Base-by-base conservation (phyloP, 2,329 filamentous ascomycete genomes). In the Tolypocladium paradoxum region DNA sequence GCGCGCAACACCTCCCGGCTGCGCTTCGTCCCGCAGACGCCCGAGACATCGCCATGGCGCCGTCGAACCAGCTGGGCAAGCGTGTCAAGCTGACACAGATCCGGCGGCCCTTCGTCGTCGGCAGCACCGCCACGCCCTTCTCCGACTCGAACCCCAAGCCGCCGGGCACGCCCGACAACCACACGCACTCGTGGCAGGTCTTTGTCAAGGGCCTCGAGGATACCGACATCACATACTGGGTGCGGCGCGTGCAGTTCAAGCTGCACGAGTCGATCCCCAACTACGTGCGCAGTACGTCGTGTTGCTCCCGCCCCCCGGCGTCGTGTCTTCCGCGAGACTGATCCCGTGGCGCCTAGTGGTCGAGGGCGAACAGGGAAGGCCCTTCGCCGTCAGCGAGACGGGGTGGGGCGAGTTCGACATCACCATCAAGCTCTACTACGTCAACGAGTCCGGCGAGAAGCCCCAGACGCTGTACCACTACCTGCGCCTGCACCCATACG, bases 361-460 rank as follows among this genome's bases (percentile, higher is more conserved):
- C 64, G 91, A 96, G 64, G 81, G 82, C 56, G 81, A 88, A 50
- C 71, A 73, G 0, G 75, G 76, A n/a, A 78, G 80, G 57, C 64
- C 90, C 12, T 99, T 96, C 64, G 77, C 89, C 64, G 87, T 97
- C 56, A 82, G 83, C 57, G 93, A 97, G 70, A 97, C 93, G 0
- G 93, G 93, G 49, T 99, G 95, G 88, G 93, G 93, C 64, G 93
- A 96, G 72, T 99, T 99, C 73, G 90, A 93, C 68, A 95, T 99
- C 64, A 88, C 91, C 57, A 87, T 99, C 66, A 90, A 96, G 66
- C 79, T 99, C 46, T 95, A 95, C 74, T 99, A 96, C 71, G 84
- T 88, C 53, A 84, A 87, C 53, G 88, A 95, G 66, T 87, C 85
- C 37, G 84, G 83, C 62, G 93, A 99, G 75, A 99, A 99, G 70